These are phyloP conservation scores for Populus tremula DNA, from an alignment of 345 rosid genomes.

Conservation along the genomic window DNA sequence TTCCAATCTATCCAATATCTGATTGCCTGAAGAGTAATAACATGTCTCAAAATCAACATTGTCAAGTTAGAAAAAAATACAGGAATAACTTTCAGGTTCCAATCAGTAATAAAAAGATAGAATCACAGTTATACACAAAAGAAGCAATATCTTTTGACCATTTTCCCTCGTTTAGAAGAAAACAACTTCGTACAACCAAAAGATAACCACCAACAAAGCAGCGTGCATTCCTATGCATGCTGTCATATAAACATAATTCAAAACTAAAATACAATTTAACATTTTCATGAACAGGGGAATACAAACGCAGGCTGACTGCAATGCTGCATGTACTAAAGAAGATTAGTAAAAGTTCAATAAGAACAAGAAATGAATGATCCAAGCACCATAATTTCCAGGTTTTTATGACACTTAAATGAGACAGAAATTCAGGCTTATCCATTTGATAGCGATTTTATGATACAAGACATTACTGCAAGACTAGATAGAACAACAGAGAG, in stretches of 20 bases:
- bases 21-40: slow-evolving; percentile 49
- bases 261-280: too few species aligned
- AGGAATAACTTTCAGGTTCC: not conserved
- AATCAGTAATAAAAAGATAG: not conserved
- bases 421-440: not conserved
- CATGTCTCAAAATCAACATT: not conserved
- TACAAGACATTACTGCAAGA: not conserved
- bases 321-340: not conserved
- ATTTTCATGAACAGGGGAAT: not conserved
- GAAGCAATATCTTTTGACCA: too few species aligned
- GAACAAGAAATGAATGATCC: not conserved
- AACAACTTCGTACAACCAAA: not conserved
- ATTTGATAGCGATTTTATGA: slow-evolving; percentile 3
- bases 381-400: not conserved
- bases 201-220: too few species aligned
- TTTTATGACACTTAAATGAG: not conserved
- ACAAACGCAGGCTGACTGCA: not conserved
- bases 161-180: not conserved
- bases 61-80: not conserved
- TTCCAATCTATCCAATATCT: slow-evolving; percentile 66
- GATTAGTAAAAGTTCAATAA: not conserved
- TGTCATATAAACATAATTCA: too few species aligned
- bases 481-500: not conserved
- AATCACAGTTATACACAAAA: not conserved
- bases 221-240: too few species aligned